phyloP scores from a whole-genome alignment of 805 yeast genomes.

The Schizosaccharomyces osmophilus region DNA sequence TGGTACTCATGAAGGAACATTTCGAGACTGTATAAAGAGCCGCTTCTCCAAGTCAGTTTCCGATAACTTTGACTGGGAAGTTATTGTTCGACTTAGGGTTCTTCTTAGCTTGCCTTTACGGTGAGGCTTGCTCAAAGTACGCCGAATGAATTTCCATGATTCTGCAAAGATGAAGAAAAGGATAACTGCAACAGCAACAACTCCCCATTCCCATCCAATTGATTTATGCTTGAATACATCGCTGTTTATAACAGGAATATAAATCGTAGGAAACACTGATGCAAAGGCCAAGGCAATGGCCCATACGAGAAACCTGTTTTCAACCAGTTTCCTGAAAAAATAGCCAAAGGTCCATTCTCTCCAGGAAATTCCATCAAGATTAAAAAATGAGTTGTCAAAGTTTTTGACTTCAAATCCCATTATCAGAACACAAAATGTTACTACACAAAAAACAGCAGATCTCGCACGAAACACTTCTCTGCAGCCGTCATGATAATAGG shows the following conservation, averaged over 20 bases:
- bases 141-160: conserved; percentile 25
- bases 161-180: conserved; percentile 39
- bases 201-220: conserved; percentile 62
- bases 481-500: conserved; percentile 24
- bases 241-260: conserved; percentile 67
- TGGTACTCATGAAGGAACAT: no score
- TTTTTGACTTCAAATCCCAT: conserved; percentile 72
- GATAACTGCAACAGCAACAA: conserved; percentile 33
- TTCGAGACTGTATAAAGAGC: not conserved
- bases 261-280: conserved; percentile 57
- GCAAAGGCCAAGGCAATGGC: conserved; percentile 46
- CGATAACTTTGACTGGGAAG: not conserved
- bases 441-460: conserved; percentile 50
- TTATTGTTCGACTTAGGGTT: not conserved
- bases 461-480: conserved; percentile 46
- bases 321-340: conserved; percentile 35
- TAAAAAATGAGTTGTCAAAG: conserved; percentile 44
- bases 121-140: not conserved
- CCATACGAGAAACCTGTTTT: conserved; percentile 58
- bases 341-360: conserved; percentile 2
- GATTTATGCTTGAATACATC: conserved; percentile 50
- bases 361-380: conserved; percentile 24
- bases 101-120: not conserved
- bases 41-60: not conserved
- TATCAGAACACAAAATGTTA: conserved; percentile 69